These are phyloP conservation scores for Solanum appendiculatum DNA, from an alignment of 257 asterid species.

Conservation along the genomic window DNA sequence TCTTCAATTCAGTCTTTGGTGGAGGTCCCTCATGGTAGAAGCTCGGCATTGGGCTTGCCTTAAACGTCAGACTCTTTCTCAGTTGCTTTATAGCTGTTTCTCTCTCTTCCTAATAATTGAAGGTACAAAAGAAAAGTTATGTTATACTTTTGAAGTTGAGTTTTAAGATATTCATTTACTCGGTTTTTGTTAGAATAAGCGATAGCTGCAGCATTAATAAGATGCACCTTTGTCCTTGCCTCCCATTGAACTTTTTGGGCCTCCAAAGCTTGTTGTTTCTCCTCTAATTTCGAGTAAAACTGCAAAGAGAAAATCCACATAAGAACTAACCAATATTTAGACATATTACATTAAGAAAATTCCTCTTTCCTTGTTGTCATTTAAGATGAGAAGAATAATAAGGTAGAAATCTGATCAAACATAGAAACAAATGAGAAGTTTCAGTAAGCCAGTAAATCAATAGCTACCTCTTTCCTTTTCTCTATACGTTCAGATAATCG, in stretches of 20 bases:
- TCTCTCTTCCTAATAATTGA: conserved; percentile 53
- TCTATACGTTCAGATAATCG: conserved; percentile 72
- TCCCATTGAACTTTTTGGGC: conserved; percentile 58
- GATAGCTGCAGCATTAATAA: background rate
- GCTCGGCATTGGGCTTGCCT: conserved; percentile 93
- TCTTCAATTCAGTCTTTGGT: conserved; percentile 64
- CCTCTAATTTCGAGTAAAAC: conserved; percentile 72
- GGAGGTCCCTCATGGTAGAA: conserved; percentile 89
- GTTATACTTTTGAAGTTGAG: background rate
- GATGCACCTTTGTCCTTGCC: conserved; percentile 65
- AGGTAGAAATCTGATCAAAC: background rate
- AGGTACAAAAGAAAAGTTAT: background rate
- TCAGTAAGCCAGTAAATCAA: background rate
- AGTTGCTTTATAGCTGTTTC: conserved; percentile 72
- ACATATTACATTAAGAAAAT: background rate
- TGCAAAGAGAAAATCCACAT: conserved; percentile 7
- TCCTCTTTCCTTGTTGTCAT: background rate
- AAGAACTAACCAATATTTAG: background rate
- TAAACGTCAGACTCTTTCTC: conserved; percentile 59
- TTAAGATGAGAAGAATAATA: background rate
- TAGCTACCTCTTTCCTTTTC: conserved; percentile 73
- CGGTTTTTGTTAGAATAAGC: background rate
- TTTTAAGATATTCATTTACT: background rate
- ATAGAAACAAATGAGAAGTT: background rate
- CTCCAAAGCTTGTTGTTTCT: conserved; percentile 79